A percentile compares a stretch with the other conserved stretches of the same genome.
These are phyloP conservation scores for Ophiobolus disseminans DNA, from an alignment of 2,329 filamentous ascomycete species.

Conservation along the genomic window DNA sequence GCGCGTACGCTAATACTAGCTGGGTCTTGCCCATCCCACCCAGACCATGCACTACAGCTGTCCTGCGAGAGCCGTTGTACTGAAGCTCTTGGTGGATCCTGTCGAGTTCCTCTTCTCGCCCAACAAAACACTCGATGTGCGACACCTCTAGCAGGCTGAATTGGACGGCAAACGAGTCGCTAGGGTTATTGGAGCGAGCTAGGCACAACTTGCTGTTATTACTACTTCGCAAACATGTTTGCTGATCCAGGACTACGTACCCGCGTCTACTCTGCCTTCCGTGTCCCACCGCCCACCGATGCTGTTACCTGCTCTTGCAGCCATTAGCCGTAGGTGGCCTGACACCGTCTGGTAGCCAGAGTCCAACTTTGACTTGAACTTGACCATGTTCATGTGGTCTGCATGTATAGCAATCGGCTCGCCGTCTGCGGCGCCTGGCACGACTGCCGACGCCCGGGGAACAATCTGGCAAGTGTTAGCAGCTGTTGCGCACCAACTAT, in stretches of 20 bases:
- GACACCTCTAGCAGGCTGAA: neutral
- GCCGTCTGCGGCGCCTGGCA: constrained; percentile 42
- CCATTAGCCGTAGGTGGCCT: constrained; percentile 26
- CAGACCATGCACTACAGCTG: no score
- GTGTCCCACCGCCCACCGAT: constrained; percentile 14
- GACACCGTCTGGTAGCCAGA: constrained; percentile 27
- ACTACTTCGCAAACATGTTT: neutral
- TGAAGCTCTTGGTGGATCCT: constrained; percentile 35
- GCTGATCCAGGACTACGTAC: constrained; percentile 17
- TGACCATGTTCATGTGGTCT: constrained; percentile 50
- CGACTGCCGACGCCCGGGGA: constrained; percentile 44
- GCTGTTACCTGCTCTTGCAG: constrained; percentile 9
- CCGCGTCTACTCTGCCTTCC: constrained; percentile 18
- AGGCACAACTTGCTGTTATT: neutral
- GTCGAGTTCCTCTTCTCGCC: constrained; percentile 37
- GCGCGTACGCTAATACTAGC: constrained; percentile 44
- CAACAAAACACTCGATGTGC: constrained; percentile 38
- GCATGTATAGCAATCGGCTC: constrained; percentile 44
- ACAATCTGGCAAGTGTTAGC: constrained; percentile 38
- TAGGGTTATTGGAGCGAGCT: neutral
- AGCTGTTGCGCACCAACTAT: neutral
- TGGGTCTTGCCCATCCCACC: no score
- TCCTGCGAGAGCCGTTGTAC: constrained; percentile 25
- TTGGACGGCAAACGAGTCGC: neutral
- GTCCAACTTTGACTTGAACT: constrained; percentile 36